A percentile compares a stretch with the other conserved stretches of the same genome.
Evolutionary conservation across 352 stramenopile species (phyloP).

Genomic region (Plasmopara muralis): DNA sequence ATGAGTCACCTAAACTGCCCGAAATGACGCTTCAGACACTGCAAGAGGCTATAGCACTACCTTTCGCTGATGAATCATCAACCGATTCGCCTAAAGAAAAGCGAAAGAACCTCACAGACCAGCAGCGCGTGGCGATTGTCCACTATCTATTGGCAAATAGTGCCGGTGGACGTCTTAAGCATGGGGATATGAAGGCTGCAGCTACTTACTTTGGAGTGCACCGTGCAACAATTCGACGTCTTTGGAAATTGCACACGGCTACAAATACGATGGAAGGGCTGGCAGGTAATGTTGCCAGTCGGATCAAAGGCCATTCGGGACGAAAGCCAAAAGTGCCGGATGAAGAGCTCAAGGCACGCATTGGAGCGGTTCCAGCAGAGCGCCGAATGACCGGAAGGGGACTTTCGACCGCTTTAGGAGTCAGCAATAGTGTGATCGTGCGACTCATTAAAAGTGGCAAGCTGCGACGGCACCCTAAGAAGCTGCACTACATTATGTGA

Average conservation of each 20-base stretch:
- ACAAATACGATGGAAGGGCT: constrained; percentile 15
- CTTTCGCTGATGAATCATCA: not conserved
- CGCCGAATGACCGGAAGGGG: constrained; percentile 29
- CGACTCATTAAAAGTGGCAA: constrained; percentile 30
- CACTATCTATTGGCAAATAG: constrained; percentile 32
- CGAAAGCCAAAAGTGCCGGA: constrained; percentile 31
- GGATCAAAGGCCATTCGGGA: constrained; percentile 27
- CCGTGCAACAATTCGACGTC: constrained; percentile 25
- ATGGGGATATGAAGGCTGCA: constrained; percentile 29
- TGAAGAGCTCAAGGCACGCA: constrained; percentile 27
- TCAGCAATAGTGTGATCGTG: constrained; percentile 34
- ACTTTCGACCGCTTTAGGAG: constrained; percentile 20
- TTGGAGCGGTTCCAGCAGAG: constrained; percentile 22
- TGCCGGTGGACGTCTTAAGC: constrained; percentile 26
- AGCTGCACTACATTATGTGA: constrained; percentile 36
- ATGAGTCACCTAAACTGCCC: constrained; percentile 7
- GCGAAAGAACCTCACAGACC: constrained; percentile 28
- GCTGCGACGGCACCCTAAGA: constrained; percentile 29
- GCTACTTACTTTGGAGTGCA: constrained; percentile 30
- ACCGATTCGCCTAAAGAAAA: constrained; percentile 13
- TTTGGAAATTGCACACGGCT: constrained; percentile 26
- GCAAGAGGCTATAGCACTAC: constrained; percentile 4
- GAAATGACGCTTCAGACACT: constrained; percentile 3
- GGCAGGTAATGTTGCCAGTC: constrained; percentile 24
- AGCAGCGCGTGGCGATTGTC: constrained; percentile 26